phyloP scores from a whole-genome alignment of 2,329 filamentous ascomycete genomes.

The Aspergillus spinulosporus region DNA sequence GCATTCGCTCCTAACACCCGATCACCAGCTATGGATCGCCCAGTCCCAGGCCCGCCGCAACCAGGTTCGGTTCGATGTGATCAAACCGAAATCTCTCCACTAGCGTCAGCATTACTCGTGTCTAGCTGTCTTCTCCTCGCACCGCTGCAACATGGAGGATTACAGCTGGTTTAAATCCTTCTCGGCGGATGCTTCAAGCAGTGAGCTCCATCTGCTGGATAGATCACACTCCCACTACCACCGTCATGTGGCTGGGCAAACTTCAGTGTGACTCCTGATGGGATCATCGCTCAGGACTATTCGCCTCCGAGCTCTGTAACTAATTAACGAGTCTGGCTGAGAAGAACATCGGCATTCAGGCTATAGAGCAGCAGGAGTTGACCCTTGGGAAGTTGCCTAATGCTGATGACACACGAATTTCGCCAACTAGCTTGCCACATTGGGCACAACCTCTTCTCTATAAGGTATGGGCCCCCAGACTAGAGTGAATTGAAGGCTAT shows the following conservation, averaged over 20 bases:
- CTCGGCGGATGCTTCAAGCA: background rate
- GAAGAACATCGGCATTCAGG: background rate
- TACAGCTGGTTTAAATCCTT: background rate
- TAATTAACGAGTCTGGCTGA: constrained; percentile 6
- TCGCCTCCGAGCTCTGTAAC: background rate
- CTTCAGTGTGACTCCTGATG: constrained; percentile 2
- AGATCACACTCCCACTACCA: constrained; percentile 6
- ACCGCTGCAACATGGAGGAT: background rate
- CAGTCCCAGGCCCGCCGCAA: constrained; percentile 22
- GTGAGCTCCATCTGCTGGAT: constrained; percentile 6
- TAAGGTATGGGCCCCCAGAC: too few species aligned
- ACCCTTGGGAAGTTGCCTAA: background rate
- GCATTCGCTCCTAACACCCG: constrained; percentile 10
- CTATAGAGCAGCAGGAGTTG: constrained; percentile 1
- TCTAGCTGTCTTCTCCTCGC: background rate
- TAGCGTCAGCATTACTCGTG: constrained; percentile 6
- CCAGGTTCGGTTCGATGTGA: constrained; percentile 12
- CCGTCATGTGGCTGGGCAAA: constrained; percentile 9
- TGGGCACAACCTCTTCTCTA: background rate
- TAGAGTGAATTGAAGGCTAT: too few species aligned
- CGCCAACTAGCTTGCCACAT: constrained; percentile 23
- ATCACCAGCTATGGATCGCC: constrained; percentile 21
- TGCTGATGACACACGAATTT: constrained; percentile 19
- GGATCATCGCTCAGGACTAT: constrained; percentile 1
- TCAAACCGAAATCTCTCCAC: background rate